A percentile compares a stretch with the other conserved stretches of the same genome.
These are phyloP conservation scores for Nymphaea thermarum DNA, from an alignment of 164 flowering plant genomes.

Conservation along the genomic window DNA sequence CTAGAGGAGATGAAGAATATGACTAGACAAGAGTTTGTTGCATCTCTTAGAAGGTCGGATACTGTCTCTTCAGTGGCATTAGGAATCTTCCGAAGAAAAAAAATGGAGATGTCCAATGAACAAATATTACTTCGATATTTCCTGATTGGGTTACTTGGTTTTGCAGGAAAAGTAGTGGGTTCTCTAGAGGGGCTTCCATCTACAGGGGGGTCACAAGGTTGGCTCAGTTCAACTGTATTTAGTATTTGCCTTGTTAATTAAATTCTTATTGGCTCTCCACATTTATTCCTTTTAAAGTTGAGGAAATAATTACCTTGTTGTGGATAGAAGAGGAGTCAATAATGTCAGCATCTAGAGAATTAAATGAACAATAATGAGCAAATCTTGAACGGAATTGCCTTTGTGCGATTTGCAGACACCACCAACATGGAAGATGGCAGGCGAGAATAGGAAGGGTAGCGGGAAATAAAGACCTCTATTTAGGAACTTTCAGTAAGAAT, in stretches of 20 bases:
- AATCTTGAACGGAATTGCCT: constrained; percentile 1
- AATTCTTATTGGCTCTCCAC: background rate
- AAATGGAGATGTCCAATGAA: background rate
- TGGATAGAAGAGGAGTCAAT: background rate
- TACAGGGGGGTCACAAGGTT: constrained; percentile 86
- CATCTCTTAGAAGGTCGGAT: constrained; percentile 68
- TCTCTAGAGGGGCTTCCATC: constrained; percentile 81
- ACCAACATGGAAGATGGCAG: constrained; percentile 92
- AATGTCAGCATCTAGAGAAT: background rate
- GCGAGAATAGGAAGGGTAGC: constrained; percentile 88
- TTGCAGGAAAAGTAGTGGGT: constrained; percentile 72
- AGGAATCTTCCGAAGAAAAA: background rate
- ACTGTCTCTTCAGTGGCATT: background rate
- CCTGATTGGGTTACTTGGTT: background rate
- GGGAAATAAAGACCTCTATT: constrained; percentile 82
- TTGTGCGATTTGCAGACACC: constrained; percentile 38
- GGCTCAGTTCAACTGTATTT: background rate
- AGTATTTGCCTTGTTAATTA: background rate
- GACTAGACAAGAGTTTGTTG: constrained; percentile 88
- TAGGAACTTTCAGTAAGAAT: constrained; percentile 73
- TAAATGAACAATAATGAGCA: background rate
- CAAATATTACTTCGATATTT: background rate
- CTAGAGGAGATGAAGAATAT: constrained; percentile 76
- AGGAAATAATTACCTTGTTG: background rate
- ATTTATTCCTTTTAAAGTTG: background rate